Base-by-base conservation (phyloP, 371 early-diverging fungal species). In the Mucor sp. region DNA sequence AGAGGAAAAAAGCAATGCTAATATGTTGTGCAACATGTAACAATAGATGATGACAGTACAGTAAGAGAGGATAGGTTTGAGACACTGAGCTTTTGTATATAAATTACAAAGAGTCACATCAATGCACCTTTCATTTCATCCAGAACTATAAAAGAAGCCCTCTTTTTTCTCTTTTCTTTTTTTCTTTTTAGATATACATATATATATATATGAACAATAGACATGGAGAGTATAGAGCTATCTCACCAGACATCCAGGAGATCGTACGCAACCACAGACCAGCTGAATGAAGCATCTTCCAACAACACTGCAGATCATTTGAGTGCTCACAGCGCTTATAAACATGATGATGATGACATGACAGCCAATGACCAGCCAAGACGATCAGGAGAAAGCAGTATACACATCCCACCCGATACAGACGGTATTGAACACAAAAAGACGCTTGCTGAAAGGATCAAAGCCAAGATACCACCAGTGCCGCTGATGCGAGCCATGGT, bases 401-500 rank as follows among this genome's bases (percentile, higher is more conserved):
- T 57, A 8, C n/a, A 57, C 15, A 30, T 39, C 9, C 39, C 37
- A 27, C 60, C 37, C 4, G 37, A 41, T 17, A 23, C 23, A 35
- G 1, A 21, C 17, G 25, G 3, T 12, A 27, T 53, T 53, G 27
- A 27, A 25, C 27, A 7, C 12, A 69, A 65, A 23, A 66, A 58
- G 55, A 11, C 58, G 0, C 9, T 62, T 17, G 11, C 35, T 6
- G 33, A 64, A 35, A 44, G 63, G 17, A 21, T 69, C 12, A 39
- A 59, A 9, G 44, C 66, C 21, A 70, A 57, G 8, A 35, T 71
- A 4, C 68, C 68, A 33, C 68, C 68, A 1, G n/a, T 61, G 1
- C 72, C 68, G 19, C 32, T 72, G 14, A 47, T 64, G 0, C 60
- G 68, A 23, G 60, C 58, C 6, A 48, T 72, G 25, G 19, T 72